These are phyloP conservation scores for Aphanomyces stellatus DNA, from an alignment of 352 stramenopile species.

Conservation along the genomic window DNA sequence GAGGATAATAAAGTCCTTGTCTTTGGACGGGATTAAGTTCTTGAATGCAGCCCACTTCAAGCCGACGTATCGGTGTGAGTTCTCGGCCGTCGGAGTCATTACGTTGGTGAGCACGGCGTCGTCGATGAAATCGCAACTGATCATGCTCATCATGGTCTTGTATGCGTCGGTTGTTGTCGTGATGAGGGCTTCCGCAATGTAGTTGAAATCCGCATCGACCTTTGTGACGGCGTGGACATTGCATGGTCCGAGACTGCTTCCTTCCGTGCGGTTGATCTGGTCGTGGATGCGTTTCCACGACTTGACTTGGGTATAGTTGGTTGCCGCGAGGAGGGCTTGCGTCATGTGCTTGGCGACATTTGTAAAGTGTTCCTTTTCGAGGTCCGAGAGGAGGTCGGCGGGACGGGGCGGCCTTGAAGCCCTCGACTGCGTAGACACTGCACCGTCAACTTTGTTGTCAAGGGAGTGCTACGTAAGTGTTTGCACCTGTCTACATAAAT, in stretches of 20 bases:
- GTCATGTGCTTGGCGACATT: conserved; percentile 75
- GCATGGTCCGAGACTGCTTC: conserved; percentile 48
- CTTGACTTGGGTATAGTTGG: conserved; percentile 58
- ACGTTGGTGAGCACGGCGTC: conserved; percentile 76
- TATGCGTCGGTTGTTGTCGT: conserved; percentile 66
- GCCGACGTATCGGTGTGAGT: conserved; percentile 67
- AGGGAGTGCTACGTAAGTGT: too few species aligned
- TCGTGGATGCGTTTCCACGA: conserved; percentile 69
- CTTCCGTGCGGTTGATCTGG: conserved; percentile 58
- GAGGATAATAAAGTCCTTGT: conserved; percentile 74
- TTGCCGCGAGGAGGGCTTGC: conserved; percentile 61
- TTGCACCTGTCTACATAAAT: too few species aligned
- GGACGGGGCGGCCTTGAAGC: too few species aligned
- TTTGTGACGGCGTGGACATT: conserved; percentile 84
- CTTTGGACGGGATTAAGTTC: conserved; percentile 67
- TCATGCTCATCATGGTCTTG: conserved; percentile 78
- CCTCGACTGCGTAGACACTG: too few species aligned
- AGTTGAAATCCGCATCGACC: conserved; percentile 67
- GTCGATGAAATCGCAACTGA: conserved; percentile 79
- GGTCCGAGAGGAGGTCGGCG: conserved; percentile 3
- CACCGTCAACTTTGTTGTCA: too few species aligned
- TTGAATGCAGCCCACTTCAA: conserved; percentile 84
- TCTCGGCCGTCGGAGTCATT: conserved; percentile 47
- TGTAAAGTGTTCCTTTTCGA: conserved; percentile 57
- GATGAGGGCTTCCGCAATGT: conserved; percentile 77